Conservation (phyloP, 306 rosid species). For the Prinsepia uniflora region DNA sequence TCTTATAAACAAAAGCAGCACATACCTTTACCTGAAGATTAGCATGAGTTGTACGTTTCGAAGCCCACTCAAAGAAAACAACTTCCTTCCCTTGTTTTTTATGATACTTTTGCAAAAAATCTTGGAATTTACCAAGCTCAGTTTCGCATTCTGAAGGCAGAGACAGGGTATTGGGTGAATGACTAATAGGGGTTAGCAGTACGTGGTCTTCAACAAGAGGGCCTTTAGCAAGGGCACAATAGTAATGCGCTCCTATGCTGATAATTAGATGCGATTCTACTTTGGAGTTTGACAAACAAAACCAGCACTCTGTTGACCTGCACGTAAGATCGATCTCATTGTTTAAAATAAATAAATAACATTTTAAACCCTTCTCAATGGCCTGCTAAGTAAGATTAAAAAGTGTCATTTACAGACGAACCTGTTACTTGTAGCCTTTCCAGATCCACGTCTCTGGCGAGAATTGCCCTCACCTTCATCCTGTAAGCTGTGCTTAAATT, state of each 20-base stretch:
- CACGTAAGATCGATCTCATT: slow-evolving; percentile 1
- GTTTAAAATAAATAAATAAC: not conserved
- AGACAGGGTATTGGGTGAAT: slow-evolving; percentile 64
- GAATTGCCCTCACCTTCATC: slow-evolving; percentile 51
- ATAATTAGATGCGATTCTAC: slow-evolving; percentile 78
- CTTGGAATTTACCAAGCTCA: slow-evolving; percentile 61
- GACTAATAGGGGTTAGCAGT: slow-evolving; percentile 75
- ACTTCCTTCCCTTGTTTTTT: slow-evolving; percentile 71
- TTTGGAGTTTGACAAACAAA: slow-evolving; percentile 89
- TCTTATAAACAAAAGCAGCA: not conserved
- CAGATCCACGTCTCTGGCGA: slow-evolving; percentile 49
- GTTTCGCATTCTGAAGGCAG: slow-evolving; percentile 52
- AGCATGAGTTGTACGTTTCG: slow-evolving; percentile 72
- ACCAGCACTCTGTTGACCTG: slow-evolving; percentile 97
- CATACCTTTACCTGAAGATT: slow-evolving; percentile 77
- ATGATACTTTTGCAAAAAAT: slow-evolving; percentile 54
- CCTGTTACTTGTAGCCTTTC: slow-evolving; percentile 56
- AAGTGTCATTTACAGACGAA: slow-evolving; percentile 20
- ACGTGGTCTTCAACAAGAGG: slow-evolving; percentile 87
- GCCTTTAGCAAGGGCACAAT: slow-evolving; percentile 93
- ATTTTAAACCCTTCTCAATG: not conserved
- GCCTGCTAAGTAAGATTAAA: slow-evolving; percentile 16
- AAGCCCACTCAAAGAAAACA: slow-evolving; percentile 90
- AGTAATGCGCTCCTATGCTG: slow-evolving; percentile 76
- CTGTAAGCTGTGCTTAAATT: slow-evolving; percentile 71